These are phyloP conservation scores for Wolfiporia cocos DNA, from an alignment of 1,284 basidiomycete genomes.

Conservation along the genomic window DNA sequence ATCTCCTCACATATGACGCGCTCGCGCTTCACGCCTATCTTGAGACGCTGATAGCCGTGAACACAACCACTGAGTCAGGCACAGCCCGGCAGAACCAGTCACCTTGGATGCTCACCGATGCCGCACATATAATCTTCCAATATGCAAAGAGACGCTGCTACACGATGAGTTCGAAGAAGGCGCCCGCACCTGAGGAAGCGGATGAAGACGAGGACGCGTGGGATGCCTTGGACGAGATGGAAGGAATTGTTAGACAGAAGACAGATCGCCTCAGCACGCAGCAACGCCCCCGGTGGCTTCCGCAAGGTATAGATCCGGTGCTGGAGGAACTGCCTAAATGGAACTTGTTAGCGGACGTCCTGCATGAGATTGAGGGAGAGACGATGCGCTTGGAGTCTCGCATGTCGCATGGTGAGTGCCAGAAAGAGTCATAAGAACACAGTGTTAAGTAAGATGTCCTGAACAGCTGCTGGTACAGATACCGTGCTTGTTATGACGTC, in stretches of 20 bases:
- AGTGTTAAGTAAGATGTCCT: conserved; percentile 4
- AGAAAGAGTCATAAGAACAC: not conserved
- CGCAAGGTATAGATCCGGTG: conserved; percentile 77
- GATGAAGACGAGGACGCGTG: conserved; percentile 68
- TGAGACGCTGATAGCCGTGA: conserved; percentile 83
- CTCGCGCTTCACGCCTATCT: conserved; percentile 90
- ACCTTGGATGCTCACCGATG: conserved; percentile 85
- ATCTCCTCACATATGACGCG: conserved; percentile 87
- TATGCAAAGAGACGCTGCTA: conserved; percentile 82
- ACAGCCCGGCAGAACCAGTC: conserved; percentile 62
- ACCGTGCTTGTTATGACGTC: conserved; percentile 87
- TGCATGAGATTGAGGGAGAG: conserved; percentile 91
- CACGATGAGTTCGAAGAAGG: conserved; percentile 36
- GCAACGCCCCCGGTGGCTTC: conserved; percentile 51
- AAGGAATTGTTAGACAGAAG: conserved; percentile 37
- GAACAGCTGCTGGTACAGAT: conserved; percentile 62
- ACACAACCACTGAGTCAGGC: conserved; percentile 49
- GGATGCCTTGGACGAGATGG: conserved; percentile 60
- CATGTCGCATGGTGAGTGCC: conserved; percentile 22
- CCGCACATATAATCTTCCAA: conserved; percentile 84
- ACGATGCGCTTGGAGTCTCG: conserved; percentile 57
- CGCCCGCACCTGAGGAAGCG: conserved; percentile 13
- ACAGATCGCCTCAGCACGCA: too few species aligned
- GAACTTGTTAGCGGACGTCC: conserved; percentile 77
- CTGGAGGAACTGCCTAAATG: conserved; percentile 97